Base-by-base conservation (phyloP, 495 filamentous ascomycete species). In the Trichoderma virens region DNA sequence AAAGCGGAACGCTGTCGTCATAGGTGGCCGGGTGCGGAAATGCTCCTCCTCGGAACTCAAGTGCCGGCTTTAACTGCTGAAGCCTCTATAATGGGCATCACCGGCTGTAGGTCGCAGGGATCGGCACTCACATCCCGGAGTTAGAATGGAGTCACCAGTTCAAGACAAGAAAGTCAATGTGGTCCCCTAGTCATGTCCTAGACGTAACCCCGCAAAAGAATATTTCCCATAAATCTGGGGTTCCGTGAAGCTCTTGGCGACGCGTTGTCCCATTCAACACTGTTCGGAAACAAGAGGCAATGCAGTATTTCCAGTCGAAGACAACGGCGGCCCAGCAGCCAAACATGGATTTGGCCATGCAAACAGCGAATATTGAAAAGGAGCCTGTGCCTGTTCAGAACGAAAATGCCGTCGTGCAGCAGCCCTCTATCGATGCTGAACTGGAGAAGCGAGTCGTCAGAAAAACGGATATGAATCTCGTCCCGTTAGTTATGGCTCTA, bases 401-500 rank as follows among this genome's bases (percentile, higher is more conserved):
- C 18, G 51, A 56, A 30, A 16, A 30, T 5, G 25, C 25, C n/a
- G 45, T 25, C 25, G 51, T 8, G 0, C 51, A 56, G 45, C 45
- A 23, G 27, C 23, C 11, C 13, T 16, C 20, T 18, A 56, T 56
- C 51, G 51, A 56, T 8, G 9, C 23, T 28, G 25, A 27, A 5
- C 23, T 56, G 51, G 51, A 56, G 51, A 8, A 16, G 23, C 23
- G 23, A 27, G 51, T 56, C 20, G 51, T 56, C 25, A 23, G 51
- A 5, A 56, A 56, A 56, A 28, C 25, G 25, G 51, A 56, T 25
- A 56, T 27, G 25, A 27, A 56, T 27, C 47, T 63, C 23, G 51
- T 67, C 62, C 65, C 65, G 31, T 62, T 69, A 23, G 65, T 68
- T 11, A 67, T 70, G 66, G 66, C 34, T 18, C 62, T 68, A 31